A percentile compares a stretch with the other conserved stretches of the same genome.
phyloP scores from a whole-genome alignment of 495 filamentous ascomycete species.

The Hypoxylon intermedium region DNA sequence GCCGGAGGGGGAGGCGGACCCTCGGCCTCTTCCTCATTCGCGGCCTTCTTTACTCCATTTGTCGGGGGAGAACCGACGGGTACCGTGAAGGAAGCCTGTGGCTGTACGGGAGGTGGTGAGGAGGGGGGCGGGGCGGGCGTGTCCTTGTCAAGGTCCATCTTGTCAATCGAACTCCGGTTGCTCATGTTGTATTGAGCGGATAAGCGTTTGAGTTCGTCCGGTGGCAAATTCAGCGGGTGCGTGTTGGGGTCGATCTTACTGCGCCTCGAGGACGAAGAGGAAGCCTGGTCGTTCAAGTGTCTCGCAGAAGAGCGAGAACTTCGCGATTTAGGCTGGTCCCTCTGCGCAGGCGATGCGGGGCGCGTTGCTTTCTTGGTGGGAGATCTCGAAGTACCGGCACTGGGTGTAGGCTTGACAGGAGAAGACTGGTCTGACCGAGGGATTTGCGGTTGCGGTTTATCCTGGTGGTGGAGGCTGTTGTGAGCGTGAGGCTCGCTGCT shows the following conservation, averaged over 20 bases:
- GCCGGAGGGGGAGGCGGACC: slow-evolving; percentile 88
- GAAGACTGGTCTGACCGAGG: slow-evolving; percentile 40
- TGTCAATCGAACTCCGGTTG: slow-evolving; percentile 62
- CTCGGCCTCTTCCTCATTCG: slow-evolving; percentile 46
- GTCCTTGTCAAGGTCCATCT: slow-evolving; percentile 85
- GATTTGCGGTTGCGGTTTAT: slow-evolving; percentile 37
- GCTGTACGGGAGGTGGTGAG: slow-evolving; percentile 51
- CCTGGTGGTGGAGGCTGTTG: slow-evolving; percentile 33
- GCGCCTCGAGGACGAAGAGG: slow-evolving; percentile 46
- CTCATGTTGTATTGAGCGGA: slow-evolving; percentile 75
- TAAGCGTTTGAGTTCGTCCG: slow-evolving; percentile 77
- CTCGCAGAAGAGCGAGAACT: slow-evolving; percentile 50
- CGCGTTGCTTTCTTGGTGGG: slow-evolving; percentile 37
- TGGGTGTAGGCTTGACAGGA: slow-evolving; percentile 35
- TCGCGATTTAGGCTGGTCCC: slow-evolving; percentile 44
- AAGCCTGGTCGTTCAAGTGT: slow-evolving; percentile 47
- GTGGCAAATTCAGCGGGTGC: slow-evolving; percentile 86
- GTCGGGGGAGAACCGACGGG: slow-evolving; percentile 41
- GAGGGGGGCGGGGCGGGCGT: slow-evolving; percentile 55
- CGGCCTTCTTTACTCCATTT: slow-evolving; percentile 46
- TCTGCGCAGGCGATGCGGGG: slow-evolving; percentile 40
- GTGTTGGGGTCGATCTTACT: slow-evolving; percentile 69
- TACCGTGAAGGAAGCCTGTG: slow-evolving; percentile 47
- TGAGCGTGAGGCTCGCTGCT: slow-evolving; percentile 46
- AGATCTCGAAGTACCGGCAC: slow-evolving; percentile 29